Conservation (phyloP, 768 basidiomycete species). For the Kwoniella dendrophila region DNA sequence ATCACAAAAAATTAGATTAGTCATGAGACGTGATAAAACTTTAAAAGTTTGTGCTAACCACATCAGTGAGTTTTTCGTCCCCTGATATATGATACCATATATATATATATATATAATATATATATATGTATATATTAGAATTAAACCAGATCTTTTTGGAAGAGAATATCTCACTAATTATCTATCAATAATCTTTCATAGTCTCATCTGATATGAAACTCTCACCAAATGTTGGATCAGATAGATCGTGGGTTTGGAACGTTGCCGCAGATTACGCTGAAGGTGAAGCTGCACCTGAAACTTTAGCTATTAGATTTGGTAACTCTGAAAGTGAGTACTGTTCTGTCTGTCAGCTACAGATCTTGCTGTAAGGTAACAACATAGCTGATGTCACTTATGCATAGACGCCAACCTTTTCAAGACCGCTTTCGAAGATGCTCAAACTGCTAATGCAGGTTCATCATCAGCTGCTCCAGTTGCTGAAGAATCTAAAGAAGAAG, state of each 20-base stretch:
- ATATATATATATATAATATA: background rate
- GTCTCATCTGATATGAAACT: slow-evolving; percentile 88
- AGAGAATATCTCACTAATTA: too few relatives aligned
- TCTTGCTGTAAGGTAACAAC: too few relatives aligned
- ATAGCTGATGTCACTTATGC: background rate
- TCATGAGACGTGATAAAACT: slow-evolving; percentile 99
- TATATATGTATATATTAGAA: too few relatives aligned
- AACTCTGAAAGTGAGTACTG: slow-evolving; percentile 81
- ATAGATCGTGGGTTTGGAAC: slow-evolving; percentile 99
- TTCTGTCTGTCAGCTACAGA: background rate
- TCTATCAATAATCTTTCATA: slow-evolving; percentile 50
- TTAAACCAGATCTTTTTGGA: too few relatives aligned
- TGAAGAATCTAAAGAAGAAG: slow-evolving; percentile 62
- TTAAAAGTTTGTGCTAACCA: slow-evolving; percentile 99
- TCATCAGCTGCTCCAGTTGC: slow-evolving; percentile 8
- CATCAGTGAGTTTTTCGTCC: slow-evolving; percentile 67
- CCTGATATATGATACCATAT: background rate
- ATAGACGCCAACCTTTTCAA: slow-evolving; percentile 91
- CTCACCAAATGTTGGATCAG: slow-evolving; percentile 96
- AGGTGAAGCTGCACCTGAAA: slow-evolving; percentile 83
- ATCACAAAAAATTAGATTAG: slow-evolving; percentile 88
- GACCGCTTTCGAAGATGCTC: slow-evolving; percentile 80
- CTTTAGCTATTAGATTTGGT: slow-evolving; percentile 96
- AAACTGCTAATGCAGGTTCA: slow-evolving; percentile 57
- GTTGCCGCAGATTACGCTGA: slow-evolving; percentile 94